Percentiles rank a stretch among this genome's conserved stretches.
Conservation (phyloP, 495 filamentous ascomycete species). For the Collariella sp. region DNA sequence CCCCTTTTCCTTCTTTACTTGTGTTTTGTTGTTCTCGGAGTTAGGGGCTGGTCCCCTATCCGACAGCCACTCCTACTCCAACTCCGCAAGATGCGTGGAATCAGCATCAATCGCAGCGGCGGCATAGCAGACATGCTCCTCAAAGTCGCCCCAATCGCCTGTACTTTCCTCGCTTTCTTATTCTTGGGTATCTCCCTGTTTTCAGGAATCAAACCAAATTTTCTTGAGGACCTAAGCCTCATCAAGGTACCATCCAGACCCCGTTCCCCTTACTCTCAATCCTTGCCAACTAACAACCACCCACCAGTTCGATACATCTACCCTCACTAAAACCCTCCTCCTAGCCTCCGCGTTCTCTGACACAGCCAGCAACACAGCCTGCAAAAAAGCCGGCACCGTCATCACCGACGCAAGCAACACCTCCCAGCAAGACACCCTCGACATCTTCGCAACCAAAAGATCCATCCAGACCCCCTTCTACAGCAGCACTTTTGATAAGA, state of each 20-base stretch:
- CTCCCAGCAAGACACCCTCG: not conserved
- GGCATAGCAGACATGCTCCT: conserved; percentile 10
- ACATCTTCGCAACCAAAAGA: too few species aligned
- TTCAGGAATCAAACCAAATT: conserved; percentile 50
- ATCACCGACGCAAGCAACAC: conserved; percentile 2
- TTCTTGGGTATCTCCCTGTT: conserved; percentile 61
- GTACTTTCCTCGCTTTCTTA: conserved; percentile 52
- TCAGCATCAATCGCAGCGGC: not conserved
- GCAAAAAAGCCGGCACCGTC: not conserved
- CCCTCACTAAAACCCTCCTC: conserved; percentile 46
- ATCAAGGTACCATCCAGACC: conserved; percentile 47
- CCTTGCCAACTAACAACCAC: conserved; percentile 6
- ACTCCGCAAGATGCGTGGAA: conserved; percentile 5
- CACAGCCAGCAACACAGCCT: not conserved
- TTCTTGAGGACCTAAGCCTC: conserved; percentile 54
- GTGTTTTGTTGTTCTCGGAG: not conserved
- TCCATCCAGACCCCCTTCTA: too few species aligned
- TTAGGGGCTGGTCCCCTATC: conserved; percentile 1
- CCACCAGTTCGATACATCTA: conserved; percentile 54
- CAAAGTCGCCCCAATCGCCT: conserved; percentile 18
- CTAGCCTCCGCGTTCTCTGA: not conserved
- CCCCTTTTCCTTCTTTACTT: not conserved
- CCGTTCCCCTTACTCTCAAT: not conserved
- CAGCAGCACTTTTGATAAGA: too few species aligned
- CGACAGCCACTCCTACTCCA: not conserved